A percentile compares a stretch with the other conserved stretches of the same genome.
phyloP scores from a whole-genome alignment of 352 stramenopile species.

The Globisporangium nunn region DNA sequence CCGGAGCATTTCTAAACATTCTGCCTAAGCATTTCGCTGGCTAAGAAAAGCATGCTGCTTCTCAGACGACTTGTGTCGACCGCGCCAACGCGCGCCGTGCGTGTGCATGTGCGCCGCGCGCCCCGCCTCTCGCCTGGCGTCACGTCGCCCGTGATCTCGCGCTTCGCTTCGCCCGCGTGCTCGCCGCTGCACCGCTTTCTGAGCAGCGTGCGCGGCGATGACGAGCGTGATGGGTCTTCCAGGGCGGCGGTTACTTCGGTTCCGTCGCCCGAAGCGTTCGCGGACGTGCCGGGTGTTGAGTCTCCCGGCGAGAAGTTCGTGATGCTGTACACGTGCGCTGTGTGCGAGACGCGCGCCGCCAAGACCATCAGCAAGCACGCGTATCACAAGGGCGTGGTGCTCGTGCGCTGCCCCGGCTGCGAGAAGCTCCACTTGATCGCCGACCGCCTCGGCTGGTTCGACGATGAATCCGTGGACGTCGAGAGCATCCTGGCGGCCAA shows the following conservation, averaged over 20 bases:
- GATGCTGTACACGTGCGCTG: slow-evolving; percentile 97
- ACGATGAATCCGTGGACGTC: slow-evolving; percentile 87
- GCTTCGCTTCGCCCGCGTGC: neutral
- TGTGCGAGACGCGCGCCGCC: slow-evolving; percentile 95
- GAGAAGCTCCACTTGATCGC: slow-evolving; percentile 98
- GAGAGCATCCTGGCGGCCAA: slow-evolving; percentile 78
- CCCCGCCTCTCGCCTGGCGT: neutral
- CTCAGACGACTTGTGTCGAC: no score
- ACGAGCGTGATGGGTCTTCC: neutral
- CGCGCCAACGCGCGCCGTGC: no score
- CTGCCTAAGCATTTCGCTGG: no score
- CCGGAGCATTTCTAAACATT: no score
- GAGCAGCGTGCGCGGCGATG: slow-evolving; percentile 1
- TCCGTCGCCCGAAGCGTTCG: slow-evolving; percentile 8
- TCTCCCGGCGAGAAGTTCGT: slow-evolving; percentile 92
- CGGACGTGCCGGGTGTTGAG: slow-evolving; percentile 51
- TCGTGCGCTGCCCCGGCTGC: slow-evolving; percentile 96
- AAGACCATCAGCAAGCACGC: slow-evolving; percentile 97
- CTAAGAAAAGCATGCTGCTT: no score
- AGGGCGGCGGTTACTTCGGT: neutral
- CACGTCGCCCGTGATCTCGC: neutral
- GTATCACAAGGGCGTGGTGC: slow-evolving; percentile 97
- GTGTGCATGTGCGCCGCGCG: neutral
- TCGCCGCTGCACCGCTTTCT: neutral
- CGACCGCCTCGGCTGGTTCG: slow-evolving; percentile 91